These are phyloP conservation scores for Piromyces finnis DNA, from an alignment of 192 early-diverging fungal species.

Conservation along the genomic window DNA sequence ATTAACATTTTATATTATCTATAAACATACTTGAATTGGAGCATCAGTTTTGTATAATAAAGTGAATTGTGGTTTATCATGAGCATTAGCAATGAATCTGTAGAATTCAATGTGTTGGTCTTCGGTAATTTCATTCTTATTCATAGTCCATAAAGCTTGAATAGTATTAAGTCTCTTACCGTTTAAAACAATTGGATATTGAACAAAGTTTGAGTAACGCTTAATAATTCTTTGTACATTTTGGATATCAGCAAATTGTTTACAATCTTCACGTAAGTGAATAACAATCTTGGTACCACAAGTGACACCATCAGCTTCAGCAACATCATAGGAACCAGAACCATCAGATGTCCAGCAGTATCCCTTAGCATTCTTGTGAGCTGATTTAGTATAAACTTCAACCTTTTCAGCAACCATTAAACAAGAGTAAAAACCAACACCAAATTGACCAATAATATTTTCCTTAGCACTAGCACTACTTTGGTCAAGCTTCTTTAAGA, in stretches of 20 bases:
- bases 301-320: conserved; percentile 3
- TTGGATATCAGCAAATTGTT: conserved; percentile 13
- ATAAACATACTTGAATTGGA: conserved; percentile 58
- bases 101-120: conserved; percentile 86
- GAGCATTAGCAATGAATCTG: conserved; percentile 49
- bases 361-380: conserved; percentile 1
- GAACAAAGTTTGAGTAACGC: conserved; percentile 47
- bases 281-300: conserved; percentile 4
- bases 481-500: conserved; percentile 1
- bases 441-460: conserved; percentile 5
- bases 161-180: conserved; percentile 33
- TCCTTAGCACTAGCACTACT: conserved; percentile 12
- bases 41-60: conserved; percentile 40
- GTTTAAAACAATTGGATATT: conserved; percentile 37
- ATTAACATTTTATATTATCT: conserved; percentile 21
- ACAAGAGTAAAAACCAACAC: conserved; percentile 17
- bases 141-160: conserved; percentile 39
- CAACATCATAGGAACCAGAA: conserved; percentile 5
- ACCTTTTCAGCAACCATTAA: conserved; percentile 5
- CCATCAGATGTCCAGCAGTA: conserved; percentile 10
- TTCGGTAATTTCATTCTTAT: conserved; percentile 46
- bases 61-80: conserved; percentile 32
- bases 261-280: conserved; percentile 1
- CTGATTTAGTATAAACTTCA: conserved; percentile 6
- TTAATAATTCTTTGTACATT: conserved; percentile 35